Conservation (phyloP, 202 grass and related monocot genomes). For the Zoysia matrella region DNA sequence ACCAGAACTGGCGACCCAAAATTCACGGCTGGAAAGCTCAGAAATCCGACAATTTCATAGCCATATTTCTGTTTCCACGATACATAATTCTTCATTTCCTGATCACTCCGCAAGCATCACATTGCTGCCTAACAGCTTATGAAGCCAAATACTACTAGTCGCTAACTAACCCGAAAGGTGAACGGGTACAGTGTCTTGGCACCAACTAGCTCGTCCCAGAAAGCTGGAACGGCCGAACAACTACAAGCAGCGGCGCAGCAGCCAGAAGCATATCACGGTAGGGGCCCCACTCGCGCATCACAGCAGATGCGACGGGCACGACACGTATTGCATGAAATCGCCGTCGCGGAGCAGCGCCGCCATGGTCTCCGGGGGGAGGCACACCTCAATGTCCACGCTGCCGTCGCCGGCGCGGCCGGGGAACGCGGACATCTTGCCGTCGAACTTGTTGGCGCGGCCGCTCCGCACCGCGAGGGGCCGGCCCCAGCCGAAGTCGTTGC, state of each 20-base stretch:
- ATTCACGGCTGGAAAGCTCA: neutral
- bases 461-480: constrained; percentile 73
- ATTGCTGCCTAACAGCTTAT: constrained; percentile 15
- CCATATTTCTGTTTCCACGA: constrained; percentile 3
- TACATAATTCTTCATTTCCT: constrained; percentile 7
- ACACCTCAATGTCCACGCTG: constrained; percentile 91
- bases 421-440: constrained; percentile 99
- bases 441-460: constrained; percentile 93
- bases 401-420: constrained; percentile 61
- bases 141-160: constrained; percentile 12
- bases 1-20: neutral
- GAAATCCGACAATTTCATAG: constrained; percentile 21
- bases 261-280: constrained; percentile 1
- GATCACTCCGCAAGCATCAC: neutral
- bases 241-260: constrained; percentile 1
- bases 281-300: constrained; percentile 14
- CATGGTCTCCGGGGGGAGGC: constrained; percentile 91
- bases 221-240: constrained; percentile 30
- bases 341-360: constrained; percentile 80
- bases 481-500: constrained; percentile 98
- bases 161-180: neutral
- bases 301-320: constrained; percentile 51
- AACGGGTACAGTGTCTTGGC: constrained; percentile 27
- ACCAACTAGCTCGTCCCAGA: constrained; percentile 5
- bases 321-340: constrained; percentile 92